phyloP scores from a whole-genome alignment of 306 rosid species.

The Acmispon strigosus region DNA sequence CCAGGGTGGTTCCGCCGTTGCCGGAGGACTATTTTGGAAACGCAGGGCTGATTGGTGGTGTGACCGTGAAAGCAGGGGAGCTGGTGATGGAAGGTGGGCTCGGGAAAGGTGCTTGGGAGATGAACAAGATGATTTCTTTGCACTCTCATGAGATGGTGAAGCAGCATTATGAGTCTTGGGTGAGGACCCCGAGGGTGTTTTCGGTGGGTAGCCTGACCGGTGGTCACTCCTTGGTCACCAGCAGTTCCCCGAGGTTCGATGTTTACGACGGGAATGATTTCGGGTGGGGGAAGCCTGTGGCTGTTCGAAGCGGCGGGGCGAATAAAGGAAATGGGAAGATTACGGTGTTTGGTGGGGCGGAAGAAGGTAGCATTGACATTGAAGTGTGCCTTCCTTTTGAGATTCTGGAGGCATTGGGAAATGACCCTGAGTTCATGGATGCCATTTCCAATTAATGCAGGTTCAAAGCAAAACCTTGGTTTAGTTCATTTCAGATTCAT shows the following conservation, averaged over 20 bases:
- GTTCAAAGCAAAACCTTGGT: neutral
- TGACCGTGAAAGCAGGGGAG: slow-evolving; percentile 21
- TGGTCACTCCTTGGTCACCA: neutral
- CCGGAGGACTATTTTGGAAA: slow-evolving; percentile 32
- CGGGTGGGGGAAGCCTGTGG: slow-evolving; percentile 38
- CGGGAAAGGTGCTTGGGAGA: slow-evolving; percentile 32
- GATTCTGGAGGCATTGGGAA: slow-evolving; percentile 29
- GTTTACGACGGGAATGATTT: slow-evolving; percentile 42
- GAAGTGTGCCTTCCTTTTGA: slow-evolving; percentile 26
- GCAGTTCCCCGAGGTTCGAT: slow-evolving; percentile 39
- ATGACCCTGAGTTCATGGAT: slow-evolving; percentile 21
- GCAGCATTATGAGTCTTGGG: slow-evolving; percentile 19
- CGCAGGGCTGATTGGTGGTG: neutral
- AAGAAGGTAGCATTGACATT: slow-evolving; percentile 38
- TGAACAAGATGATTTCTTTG: slow-evolving; percentile 24
- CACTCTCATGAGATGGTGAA: slow-evolving; percentile 7
- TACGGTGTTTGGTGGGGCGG: slow-evolving; percentile 25
- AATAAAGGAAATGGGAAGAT: slow-evolving; percentile 27
- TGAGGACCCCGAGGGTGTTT: neutral
- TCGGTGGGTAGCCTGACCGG: fast-evolving
- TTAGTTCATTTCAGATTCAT: neutral
- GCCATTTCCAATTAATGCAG: neutral
- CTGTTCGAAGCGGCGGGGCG: slow-evolving; percentile 29
- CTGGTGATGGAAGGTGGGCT: slow-evolving; percentile 10
- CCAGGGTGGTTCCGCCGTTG: slow-evolving; percentile 27